Evolutionary conservation across 2,329 filamentous ascomycete species (phyloP), one percentile per base, ranked within the genome.

Genomic region (Hortaea sp.): DNA sequence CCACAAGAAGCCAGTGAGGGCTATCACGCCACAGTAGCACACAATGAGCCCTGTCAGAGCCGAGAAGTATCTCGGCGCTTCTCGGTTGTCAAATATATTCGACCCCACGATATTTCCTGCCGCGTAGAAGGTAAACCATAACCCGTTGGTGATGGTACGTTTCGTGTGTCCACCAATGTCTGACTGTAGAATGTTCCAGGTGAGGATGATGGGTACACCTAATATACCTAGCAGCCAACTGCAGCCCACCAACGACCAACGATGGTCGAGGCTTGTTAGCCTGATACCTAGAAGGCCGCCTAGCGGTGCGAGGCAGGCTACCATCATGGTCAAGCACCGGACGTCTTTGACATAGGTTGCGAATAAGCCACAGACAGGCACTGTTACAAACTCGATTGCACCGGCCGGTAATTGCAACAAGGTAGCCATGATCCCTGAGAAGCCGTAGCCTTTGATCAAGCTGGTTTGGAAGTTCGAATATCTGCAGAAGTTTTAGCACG

Each of bases 101-200:
- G 79, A 79, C 0, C 78, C 75, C 4, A 70, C 72, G 38, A 82
- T 78, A 54, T 82, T 81, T 4, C 78, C 78, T 4, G 51, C 53
- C 27, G 46, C 49, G 29, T 55, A 56, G 0, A 76, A 77, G 6
- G 81, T 66, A 63, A 78, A 81, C 1, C 80, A 68, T 29, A 39
- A 28, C 1, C 75, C 77, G 20, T 78, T 80, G n/a, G 78, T 78
- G 27, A 81, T 73, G 41, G 81, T 77, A 57, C 82, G 80, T 57
- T 81, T 81, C 1, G 77, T 79, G 51, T 79, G 76, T 0, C 77
- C 77, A 1, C 67, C 70, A 0, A 69, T 71, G 52, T 77, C 76
- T 32, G 70, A 70, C 0, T 71, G 43, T 5, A 50, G 42, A 5
- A 56, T 42, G 9, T 44, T 48, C 52, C 53, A 56, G 42, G 39